Conservation (phyloP, 495 filamentous ascomycete genomes). For the Xylaria sp. region DNA sequence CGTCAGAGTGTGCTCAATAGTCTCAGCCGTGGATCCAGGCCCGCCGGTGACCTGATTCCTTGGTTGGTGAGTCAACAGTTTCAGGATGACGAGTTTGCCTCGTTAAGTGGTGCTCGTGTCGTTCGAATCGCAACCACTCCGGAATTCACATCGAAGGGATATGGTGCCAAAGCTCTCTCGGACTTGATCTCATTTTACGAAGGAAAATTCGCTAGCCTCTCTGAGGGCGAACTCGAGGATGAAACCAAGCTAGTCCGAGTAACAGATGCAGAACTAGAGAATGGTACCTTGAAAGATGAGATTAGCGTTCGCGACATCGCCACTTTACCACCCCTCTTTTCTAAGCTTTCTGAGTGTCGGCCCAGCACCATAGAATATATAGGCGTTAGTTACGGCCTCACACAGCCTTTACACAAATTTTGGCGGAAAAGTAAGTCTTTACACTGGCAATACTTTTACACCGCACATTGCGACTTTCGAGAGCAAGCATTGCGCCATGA, state of each 20-base stretch:
- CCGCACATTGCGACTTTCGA: background rate
- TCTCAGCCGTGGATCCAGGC: constrained; percentile 85
- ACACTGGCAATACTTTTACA: background rate
- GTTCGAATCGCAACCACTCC: constrained; percentile 97
- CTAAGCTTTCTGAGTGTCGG: constrained; percentile 82
- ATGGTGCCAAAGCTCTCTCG: constrained; percentile 85
- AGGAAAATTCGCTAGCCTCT: constrained; percentile 86
- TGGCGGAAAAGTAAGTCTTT: constrained; percentile 69
- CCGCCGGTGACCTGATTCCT: constrained; percentile 94
- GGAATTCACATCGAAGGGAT: constrained; percentile 89
- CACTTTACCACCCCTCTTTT: constrained; percentile 90
- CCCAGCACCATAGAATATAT: constrained; percentile 87
- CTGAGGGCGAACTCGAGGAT: constrained; percentile 60
- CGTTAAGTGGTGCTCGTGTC: constrained; percentile 87
- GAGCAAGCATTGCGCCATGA: background rate
- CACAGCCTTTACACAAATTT: constrained; percentile 88
- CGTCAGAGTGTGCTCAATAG: constrained; percentile 88
- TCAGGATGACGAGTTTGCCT: constrained; percentile 96
- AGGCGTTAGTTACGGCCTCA: constrained; percentile 94
- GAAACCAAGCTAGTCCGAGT: constrained; percentile 74
- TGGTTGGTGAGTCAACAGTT: constrained; percentile 99
- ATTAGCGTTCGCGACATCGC: constrained; percentile 89
- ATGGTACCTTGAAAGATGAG: constrained; percentile 82
- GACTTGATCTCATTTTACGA: constrained; percentile 92
- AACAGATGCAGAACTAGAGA: constrained; percentile 82